Base-by-base conservation (phyloP, 768 basidiomycete genomes). In the Xanthoconium stramineum region DNA sequence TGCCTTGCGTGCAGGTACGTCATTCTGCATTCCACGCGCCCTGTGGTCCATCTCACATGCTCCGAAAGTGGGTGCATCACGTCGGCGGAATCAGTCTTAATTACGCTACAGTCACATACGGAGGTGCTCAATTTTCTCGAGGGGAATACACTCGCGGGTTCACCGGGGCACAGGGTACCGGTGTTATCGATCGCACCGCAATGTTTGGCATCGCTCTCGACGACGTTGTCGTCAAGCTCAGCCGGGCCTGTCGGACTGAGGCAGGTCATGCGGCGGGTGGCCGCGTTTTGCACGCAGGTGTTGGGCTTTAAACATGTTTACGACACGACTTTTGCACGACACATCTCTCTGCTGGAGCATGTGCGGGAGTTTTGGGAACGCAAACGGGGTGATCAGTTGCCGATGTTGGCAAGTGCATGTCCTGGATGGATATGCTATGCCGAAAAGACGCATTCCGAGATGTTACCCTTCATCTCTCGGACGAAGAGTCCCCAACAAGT, bases 371-470 rank as follows among this genome's bases (percentile, higher is more conserved):
- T 91, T 68, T 65, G 79, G 53, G 93, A 96, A 65, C 81, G 94
- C 20, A 81, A 65, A 68, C 72, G 38, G n/a, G 60, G 63, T 28
- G 65, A 67, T 12, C 60, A 58, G 20, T 72, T 98, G 29, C 97
- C 97, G 0, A 94, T 99, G 86, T 76, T 99, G 28, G 88, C 94
- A 5, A 94, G 93, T 63, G 93, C 97, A 15, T 98, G 97, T 74
- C 97, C 97, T 0, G 97, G 97, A 15, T 98, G 97, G 97, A 89
- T 99, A 55, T 99, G 97, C 69, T 98, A 98, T 70, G 96, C 94
- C 17, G 97, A 99, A 74, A 99, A 99, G 77, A 87, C 96, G 1
- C 96, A 97, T 65, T 80, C 87, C 4, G 94, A 96, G 70, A 88
- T 99, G 81, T 69, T 99, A 20, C 94, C 94, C 6, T 94, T 93